Evolutionary conservation across 345 rosid species (phyloP).

Genomic region (Mercurialis annua): DNA sequence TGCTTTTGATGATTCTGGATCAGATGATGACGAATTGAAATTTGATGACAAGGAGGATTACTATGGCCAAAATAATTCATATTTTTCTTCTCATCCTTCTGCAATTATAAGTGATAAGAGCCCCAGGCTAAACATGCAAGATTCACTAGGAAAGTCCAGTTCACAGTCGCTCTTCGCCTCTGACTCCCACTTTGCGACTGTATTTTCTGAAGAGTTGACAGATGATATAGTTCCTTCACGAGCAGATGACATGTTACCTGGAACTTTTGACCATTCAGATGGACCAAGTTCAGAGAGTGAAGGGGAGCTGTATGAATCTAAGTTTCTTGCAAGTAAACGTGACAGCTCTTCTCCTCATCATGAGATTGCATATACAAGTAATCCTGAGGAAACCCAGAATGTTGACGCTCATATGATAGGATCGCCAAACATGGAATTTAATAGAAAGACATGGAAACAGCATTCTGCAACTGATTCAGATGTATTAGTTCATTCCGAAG

Average conservation of each 20-base stretch:
- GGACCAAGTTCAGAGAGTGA: conserved; percentile 20
- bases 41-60: conserved; percentile 37
- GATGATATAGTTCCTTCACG: conserved; percentile 39
- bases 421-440: conserved; percentile 14
- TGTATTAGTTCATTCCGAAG: conserved; percentile 10
- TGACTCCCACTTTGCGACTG: conserved; percentile 28
- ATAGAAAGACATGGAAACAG: neutral
- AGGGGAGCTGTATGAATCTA: conserved; percentile 16
- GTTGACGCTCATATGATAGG: neutral
- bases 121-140: conserved; percentile 17
- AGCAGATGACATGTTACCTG: conserved; percentile 37
- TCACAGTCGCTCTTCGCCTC: conserved; percentile 35
- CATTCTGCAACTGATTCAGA: conserved; percentile 10
- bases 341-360: conserved; percentile 3
- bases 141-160: conserved; percentile 24
- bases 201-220: conserved; percentile 40
- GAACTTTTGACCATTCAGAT: conserved; percentile 52
- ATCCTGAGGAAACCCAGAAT: conserved; percentile 9
- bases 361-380: conserved; percentile 15
- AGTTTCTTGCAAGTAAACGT: conserved; percentile 16
- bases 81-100: conserved; percentile 31
- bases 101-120: conserved; percentile 37
- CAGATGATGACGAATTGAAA: conserved; percentile 43
- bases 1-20: conserved; percentile 67
- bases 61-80: conserved; percentile 28